These are phyloP conservation scores for Kazachstania taianensis DNA, from an alignment of 805 yeast genomes.

Conservation along the genomic window DNA sequence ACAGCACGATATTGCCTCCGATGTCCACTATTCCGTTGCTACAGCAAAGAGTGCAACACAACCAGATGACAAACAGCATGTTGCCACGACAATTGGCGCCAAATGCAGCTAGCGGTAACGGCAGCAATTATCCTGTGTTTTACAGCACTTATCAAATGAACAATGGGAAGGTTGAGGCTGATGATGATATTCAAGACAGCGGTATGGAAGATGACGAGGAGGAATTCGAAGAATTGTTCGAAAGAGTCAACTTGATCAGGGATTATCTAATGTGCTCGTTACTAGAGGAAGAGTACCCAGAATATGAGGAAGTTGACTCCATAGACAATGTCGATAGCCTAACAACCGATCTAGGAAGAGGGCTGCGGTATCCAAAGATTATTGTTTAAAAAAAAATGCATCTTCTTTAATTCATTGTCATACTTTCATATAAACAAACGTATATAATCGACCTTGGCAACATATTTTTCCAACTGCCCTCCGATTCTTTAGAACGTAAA, in stretches of 20 bases:
- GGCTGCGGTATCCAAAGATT: conserved; percentile 10
- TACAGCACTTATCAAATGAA: conserved; percentile 19
- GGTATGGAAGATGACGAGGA: conserved; percentile 6
- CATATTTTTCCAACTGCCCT: no score
- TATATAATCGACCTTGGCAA: no score
- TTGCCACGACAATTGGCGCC: conserved; percentile 1
- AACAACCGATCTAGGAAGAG: neutral
- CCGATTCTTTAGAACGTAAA: no score
- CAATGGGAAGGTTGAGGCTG: conserved; percentile 5
- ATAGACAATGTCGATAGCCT: no score
- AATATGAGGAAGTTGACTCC: conserved; percentile 6
- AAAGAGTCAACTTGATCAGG: conserved; percentile 17
- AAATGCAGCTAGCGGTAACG: neutral
- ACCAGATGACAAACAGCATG: conserved; percentile 1
- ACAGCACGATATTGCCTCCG: conserved; percentile 9
- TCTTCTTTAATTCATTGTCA: no score
- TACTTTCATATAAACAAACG: no score
- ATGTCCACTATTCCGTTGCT: conserved; percentile 13
- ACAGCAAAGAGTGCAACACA: conserved; percentile 5
- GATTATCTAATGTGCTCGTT: conserved; percentile 24
- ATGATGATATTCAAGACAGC: conserved; percentile 4
- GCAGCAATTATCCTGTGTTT: conserved; percentile 7
- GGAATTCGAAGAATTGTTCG: conserved; percentile 11
- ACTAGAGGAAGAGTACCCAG: conserved; percentile 20
- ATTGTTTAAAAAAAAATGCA: no score